These are phyloP conservation scores for Udeniomyces megalosporus DNA, from an alignment of 768 basidiomycete genomes.

Conservation along the genomic window DNA sequence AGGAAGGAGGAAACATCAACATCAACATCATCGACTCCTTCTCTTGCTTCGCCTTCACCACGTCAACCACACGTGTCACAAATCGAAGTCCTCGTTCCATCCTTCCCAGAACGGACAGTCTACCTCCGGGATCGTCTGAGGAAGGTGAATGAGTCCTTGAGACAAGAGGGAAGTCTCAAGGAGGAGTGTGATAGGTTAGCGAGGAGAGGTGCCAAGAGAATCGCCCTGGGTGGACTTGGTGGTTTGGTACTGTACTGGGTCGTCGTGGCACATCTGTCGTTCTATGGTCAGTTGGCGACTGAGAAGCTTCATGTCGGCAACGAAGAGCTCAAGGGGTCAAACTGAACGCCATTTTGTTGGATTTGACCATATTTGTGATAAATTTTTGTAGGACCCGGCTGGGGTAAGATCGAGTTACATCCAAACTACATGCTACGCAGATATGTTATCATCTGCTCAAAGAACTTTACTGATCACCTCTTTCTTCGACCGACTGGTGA, in stretches of 20 bases:
- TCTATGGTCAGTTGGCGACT: conserved; percentile 21
- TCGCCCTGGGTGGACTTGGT: conserved; percentile 45
- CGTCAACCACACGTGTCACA: conserved; percentile 10
- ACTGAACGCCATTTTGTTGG: too few relatives aligned
- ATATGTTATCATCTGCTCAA: too few relatives aligned
- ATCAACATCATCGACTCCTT: not conserved
- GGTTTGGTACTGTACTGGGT: conserved; percentile 51
- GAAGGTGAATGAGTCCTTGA: conserved; percentile 34
- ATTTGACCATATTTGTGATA: too few relatives aligned
- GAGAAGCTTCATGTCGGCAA: too few relatives aligned
- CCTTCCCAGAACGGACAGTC: conserved; percentile 45
- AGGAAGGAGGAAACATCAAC: not conserved
- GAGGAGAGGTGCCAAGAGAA: conserved; percentile 40
- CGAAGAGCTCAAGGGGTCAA: too few relatives aligned
- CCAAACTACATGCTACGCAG: too few relatives aligned
- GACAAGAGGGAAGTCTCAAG: conserved; percentile 42
- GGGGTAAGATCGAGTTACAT: too few relatives aligned
- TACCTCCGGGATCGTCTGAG: conserved; percentile 41
- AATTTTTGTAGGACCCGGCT: too few relatives aligned
- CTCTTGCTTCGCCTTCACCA: not conserved
- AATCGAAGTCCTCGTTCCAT: conserved; percentile 45
- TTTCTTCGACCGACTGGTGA: too few relatives aligned
- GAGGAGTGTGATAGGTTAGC: conserved; percentile 42
- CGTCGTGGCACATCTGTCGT: conserved; percentile 46
- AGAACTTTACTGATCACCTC: too few relatives aligned